Evolutionary conservation across 2,329 filamentous ascomycete species (phyloP), one percentile per base, ranked within the genome.

Genomic region (Pseudocercospora pini-densiflorae): DNA sequence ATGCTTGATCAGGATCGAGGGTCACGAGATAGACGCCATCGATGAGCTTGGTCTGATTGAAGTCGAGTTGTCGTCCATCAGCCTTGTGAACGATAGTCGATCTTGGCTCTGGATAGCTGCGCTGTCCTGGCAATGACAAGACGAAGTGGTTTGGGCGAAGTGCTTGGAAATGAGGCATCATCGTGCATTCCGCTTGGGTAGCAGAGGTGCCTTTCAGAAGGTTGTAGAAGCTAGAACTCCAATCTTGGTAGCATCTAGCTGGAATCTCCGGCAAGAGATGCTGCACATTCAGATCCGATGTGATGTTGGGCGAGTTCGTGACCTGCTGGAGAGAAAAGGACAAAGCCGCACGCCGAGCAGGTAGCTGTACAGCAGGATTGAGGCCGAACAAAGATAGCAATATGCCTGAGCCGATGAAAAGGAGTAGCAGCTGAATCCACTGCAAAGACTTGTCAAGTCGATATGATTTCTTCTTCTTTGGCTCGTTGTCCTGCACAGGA

Each of bases 21-120:
- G 68, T 68, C 47, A 77, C 57, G 14, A 70, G 62, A 58, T 74
- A 74, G 27, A 77, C 71, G 24, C 75, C 75, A 16, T 73, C 67
- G 51, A 77, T 73, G 33, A 77, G 68, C 65, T 70, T 68, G n/a
- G 68, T 73, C 19, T 67, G 64, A 49, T 71, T 71, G 68, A 71
- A 69, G 6, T 49, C 47, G 12, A 75, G 40, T 7, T 60, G 33
- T 21, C 53, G 54, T 12, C 63, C 68, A 51, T 64, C 63, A n/a
- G 21, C 49, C 21, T 63, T 64, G 27, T 59, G 45, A 12, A 68
- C 60, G 1, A 24, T 33, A 19, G 67, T 65, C 9, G 36, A 61
- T 12, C 53, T 43, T 19, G 65, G 31, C 3, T 54, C 49, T 10
- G 65, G 63, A 45, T 57, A 36, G 40, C 57, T 21, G 12, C 58